Evolutionary conservation across 805 yeast species (phyloP), one percentile per base, ranked within the genome.

Genomic region (Candida xiaguanensis): DNA sequence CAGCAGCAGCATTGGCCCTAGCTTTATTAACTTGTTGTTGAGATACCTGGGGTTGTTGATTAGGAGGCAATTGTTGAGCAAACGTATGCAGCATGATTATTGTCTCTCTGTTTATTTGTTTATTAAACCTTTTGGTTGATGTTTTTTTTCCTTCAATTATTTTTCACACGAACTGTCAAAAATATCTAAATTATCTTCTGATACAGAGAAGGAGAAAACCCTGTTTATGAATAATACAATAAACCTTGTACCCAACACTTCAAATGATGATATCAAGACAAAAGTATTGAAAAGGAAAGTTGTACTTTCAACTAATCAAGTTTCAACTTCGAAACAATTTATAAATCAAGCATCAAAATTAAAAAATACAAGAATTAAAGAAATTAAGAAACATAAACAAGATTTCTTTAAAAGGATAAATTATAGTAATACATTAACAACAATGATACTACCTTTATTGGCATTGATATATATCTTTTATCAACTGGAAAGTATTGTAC

Each of bases 341-440:
- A 44, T 52, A 7, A 46, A 44, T 32, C 61, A 57, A 25, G 63
- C 61, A 3, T 43, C 54, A 9, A 52, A 51, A 16, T 34, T 58
- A 16, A 59, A 53, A 41, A 58, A 47, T 31, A 55, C 62, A 19
- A 61, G 59, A 34, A 53, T 64, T 39, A 56, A 64, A 29, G 65
- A 56, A 30, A 61, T 65, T 44, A 53, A 58, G 32, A 61, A 59
- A 41, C 53, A 63, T 5, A 66, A 56, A 40, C 53, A 65, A 26
- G 69, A 65, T 44, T 49, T 67, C 15, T 46, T 67, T 15, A 55
- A 47, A 15, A 51, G 73, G 20, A 61, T 66, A 44, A 64, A 68
- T 52, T 67, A 65, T 45, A 47, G 49, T 16, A 52, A 63, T 26
- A 52, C 66, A 4, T 42, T 57, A 8, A 50, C 69, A 1, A 65